A percentile compares a stretch with the other conserved stretches of the same genome.
These are phyloP conservation scores for Gaeumannomyces sp. DNA, from an alignment of 2,329 filamentous ascomycete species.

Conservation along the genomic window DNA sequence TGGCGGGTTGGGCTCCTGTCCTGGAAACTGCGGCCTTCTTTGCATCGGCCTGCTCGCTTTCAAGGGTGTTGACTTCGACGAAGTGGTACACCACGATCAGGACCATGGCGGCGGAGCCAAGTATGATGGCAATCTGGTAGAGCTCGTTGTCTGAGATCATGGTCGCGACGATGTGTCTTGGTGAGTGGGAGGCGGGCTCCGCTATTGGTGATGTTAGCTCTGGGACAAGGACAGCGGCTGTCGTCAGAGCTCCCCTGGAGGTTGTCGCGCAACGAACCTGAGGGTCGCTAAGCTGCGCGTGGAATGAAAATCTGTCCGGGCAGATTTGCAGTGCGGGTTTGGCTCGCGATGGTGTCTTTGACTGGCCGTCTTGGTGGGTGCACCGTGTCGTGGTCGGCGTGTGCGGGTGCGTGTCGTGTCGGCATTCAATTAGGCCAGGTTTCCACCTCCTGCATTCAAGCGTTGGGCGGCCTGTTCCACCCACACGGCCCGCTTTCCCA, in stretches of 20 bases:
- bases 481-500: not conserved
- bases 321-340: not conserved
- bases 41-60: conserved; percentile 21
- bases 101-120: conserved; percentile 83
- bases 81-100: conserved; percentile 95
- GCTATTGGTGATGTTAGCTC: not conserved
- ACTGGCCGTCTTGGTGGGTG: not conserved
- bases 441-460: not conserved
- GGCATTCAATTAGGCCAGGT: conserved; percentile 1
- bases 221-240: no score
- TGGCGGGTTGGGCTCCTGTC: conserved; percentile 7
- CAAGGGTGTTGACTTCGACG: conserved; percentile 80
- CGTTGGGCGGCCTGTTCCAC: not conserved
- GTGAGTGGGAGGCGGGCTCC: not conserved
- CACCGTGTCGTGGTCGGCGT: not conserved
- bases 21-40: conserved; percentile 5
- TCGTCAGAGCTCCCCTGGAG: not conserved
- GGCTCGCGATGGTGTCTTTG: not conserved
- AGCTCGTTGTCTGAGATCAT: conserved; percentile 96
- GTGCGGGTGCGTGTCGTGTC: not conserved
- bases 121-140: conserved; percentile 86
- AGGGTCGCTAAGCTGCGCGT: not conserved
- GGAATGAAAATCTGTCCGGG: not conserved
- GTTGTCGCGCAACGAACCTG: not conserved
- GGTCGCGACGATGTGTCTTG: conserved; percentile 27